A percentile compares a stretch with the other conserved stretches of the same genome.
Evolutionary conservation across 768 basidiomycete species (phyloP).

Genomic region (Calocybe gangraenosa): DNA sequence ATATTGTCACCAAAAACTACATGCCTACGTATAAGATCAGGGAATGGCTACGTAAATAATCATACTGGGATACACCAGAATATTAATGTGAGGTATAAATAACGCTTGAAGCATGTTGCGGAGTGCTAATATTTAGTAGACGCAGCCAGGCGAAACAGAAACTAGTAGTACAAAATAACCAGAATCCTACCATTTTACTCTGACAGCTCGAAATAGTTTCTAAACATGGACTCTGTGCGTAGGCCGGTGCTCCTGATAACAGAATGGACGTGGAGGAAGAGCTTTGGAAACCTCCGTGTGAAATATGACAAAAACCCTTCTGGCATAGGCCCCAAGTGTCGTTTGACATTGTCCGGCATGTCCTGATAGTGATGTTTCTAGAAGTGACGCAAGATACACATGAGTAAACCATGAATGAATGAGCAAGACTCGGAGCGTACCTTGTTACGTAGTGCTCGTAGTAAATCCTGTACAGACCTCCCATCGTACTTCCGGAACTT

Average conservation of each 20-base stretch:
- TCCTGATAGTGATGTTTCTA: constrained; percentile 99
- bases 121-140: neutral
- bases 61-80: constrained; percentile 13
- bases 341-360: constrained; percentile 86
- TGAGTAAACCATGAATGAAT: neutral
- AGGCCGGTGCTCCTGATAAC: constrained; percentile 74
- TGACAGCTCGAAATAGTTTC: constrained; percentile 76
- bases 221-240: constrained; percentile 85
- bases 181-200: constrained; percentile 10
- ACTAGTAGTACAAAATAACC: constrained; percentile 6
- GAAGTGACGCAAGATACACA: neutral
- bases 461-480: constrained; percentile 81
- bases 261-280: constrained; percentile 91
- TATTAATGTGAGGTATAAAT: constrained; percentile 13
- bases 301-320: constrained; percentile 92
- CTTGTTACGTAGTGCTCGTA: constrained; percentile 94
- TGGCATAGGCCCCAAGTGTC: constrained; percentile 86
- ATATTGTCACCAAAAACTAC: no score
- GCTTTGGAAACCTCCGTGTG: constrained; percentile 83
- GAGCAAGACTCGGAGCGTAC: constrained; percentile 35
- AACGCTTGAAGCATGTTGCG: constrained; percentile 2
- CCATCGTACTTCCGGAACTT: constrained; percentile 98
- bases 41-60: no score
- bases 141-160: neutral
- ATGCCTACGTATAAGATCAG: no score